Base-by-base conservation (phyloP, 192 early-diverging fungal genomes). In the Phlyctochytrium bullatum region DNA sequence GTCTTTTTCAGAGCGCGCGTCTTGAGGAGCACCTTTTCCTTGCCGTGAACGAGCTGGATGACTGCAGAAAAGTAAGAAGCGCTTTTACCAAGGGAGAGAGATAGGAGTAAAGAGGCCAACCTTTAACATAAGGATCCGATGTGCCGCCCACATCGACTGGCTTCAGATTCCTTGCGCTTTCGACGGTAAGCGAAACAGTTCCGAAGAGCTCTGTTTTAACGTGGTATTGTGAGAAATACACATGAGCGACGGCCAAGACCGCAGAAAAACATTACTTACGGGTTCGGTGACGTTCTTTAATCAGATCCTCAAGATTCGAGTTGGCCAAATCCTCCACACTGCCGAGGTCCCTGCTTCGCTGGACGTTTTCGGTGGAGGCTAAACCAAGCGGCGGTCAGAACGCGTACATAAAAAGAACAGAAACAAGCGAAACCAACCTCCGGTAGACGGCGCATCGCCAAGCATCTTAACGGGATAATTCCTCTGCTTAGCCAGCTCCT, bases 1-100 rank as follows among this genome's bases (percentile, higher is more conserved):
- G 78, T 89, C 70, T 91, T 91, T 76, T 92, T 92, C 52, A 86
- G 79, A 2, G 81, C 76, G 33, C 78, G 68, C 12, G 90, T 92
- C 72, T 92, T 91, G 69, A 74, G 65, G 16, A 93, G 56, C 20
- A 72, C 80, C 57, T 88, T 91, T 36, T 69, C 77, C 60, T 87
- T 85, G 24, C 84, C 74, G 65, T 76, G 72, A 25, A 68, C 54
- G 2, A 56, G 47, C 53, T 76, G 74, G 16, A 47, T 36, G 24
- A 76, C 61, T 31, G 64, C 63, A 24, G 66, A n/a, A n/a, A n/a
- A n/a, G n/a, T n/a, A n/a, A 29, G 32, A 58, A 76, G 0, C 64
- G 68, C 25, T 33, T 76, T 62, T 24, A 25, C 10, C 6, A 25
- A 20, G 16, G 16, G 20, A 57, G 10, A 6, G 16, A 20, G 6